phyloP scores from a whole-genome alignment of 2,329 filamentous ascomycete genomes.

The Emergomyces africanus region DNA sequence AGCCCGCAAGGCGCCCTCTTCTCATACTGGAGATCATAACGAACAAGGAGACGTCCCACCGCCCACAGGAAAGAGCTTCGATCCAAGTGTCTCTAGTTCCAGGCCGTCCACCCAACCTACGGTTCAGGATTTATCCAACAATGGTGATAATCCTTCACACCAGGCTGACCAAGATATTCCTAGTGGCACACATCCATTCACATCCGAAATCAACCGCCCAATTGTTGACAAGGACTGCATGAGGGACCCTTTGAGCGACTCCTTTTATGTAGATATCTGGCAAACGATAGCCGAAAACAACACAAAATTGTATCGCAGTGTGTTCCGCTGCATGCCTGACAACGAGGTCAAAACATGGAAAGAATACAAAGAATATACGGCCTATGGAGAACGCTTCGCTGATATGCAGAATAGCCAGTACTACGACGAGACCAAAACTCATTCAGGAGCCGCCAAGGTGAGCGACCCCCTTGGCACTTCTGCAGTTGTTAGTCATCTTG shows the following conservation, averaged over 20 bases:
- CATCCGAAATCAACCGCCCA: conserved; percentile 58
- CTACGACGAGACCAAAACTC: conserved; percentile 33
- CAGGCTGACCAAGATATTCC: conserved; percentile 33
- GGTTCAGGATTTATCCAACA: conserved; percentile 39
- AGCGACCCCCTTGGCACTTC: conserved; percentile 28
- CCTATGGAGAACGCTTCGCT: conserved; percentile 66
- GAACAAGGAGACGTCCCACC: conserved; percentile 5
- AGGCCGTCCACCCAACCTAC: neutral
- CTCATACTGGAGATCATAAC: neutral
- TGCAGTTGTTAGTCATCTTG: conserved; percentile 5
- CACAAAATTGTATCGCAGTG: conserved; percentile 81
- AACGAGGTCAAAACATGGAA: conserved; percentile 88
- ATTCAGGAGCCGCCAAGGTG: conserved; percentile 27
- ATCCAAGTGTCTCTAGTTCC: conserved; percentile 10
- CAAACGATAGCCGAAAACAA: conserved; percentile 81
- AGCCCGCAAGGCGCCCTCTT: neutral
- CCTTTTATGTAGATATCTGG: conserved; percentile 84
- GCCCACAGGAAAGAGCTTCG: conserved; percentile 44
- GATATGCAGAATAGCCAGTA: conserved; percentile 47
- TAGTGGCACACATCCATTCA: conserved; percentile 38
- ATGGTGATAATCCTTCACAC: conserved; percentile 44
- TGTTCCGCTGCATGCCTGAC: conserved; percentile 96
- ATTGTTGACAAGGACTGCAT: conserved; percentile 83
- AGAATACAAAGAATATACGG: conserved; percentile 73
- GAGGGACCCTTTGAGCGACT: conserved; percentile 70